Base-by-base conservation (phyloP, 2,329 filamentous ascomycete genomes). In the Diaporthe amygdali region DNA sequence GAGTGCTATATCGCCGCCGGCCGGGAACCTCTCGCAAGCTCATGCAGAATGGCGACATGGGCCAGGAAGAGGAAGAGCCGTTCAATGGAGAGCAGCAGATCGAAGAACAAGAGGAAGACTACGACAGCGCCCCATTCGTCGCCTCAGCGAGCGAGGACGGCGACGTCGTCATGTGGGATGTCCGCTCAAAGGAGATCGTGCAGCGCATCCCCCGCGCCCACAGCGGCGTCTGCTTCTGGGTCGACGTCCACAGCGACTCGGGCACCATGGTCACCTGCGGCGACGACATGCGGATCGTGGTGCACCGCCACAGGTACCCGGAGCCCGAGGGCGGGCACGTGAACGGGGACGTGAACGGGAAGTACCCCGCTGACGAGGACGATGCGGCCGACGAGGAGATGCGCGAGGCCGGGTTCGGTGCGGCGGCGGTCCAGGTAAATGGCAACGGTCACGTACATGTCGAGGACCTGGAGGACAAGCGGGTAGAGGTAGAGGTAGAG, bases 141-240 rank as follows among this genome's bases (percentile, higher is more conserved):
- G 93, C 91, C 0, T 93, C 93, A 41, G 94, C 95, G 0, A 97
- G 94, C 80, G 96, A 98, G 80, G 94, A 98, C 76, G 94, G 95
- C 20, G 89, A 90, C 56, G 88, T 97, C 14, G 85, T 97, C 20
- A 88, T 97, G 68, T 99, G 96, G 96, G 95, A 98, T 77, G 94
- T 98, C 17, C 91, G 89, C 72, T 94, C 87, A 78, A 99, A 98
- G 81, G 91, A 93, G 69, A 84, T 97, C 2, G 84, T 98, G 25
- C 95, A 98, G 85, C 84, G 87, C 17, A 82, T 91, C 10, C 78
- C 79, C 37, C 81, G 82, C 2, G 89, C 88, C 46, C 84, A 88
- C 75, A 79, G 85, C 41, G 88, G 88, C 25, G 88, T 91, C 34
- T 90, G 90, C 73, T 91, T 91, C 77, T 92, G 90, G 88, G 90